These are phyloP conservation scores for Saccharomyces uvarum DNA, from an alignment of 1,139 yeast species.

Conservation along the genomic window DNA sequence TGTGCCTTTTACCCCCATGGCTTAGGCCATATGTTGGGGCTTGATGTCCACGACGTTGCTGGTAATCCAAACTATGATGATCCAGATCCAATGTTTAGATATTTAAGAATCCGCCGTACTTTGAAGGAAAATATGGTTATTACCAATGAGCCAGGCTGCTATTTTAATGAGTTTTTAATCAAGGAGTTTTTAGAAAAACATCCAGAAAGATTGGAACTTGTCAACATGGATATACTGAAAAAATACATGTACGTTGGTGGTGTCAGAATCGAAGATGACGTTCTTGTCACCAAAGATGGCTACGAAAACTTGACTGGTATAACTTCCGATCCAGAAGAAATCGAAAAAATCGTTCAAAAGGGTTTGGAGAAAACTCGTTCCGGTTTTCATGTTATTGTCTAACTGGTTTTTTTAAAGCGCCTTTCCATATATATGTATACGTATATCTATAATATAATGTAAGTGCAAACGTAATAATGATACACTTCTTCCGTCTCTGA, in stretches of 20 bases:
- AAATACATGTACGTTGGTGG: slow-evolving; percentile 89
- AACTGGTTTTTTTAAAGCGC: neutral
- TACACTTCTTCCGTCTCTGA: neutral
- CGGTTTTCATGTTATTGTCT: slow-evolving; percentile 46
- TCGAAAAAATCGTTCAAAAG: slow-evolving; percentile 62
- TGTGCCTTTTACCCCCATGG: slow-evolving; percentile 92
- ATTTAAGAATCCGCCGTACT: slow-evolving; percentile 71
- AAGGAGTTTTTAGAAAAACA: slow-evolving; percentile 52
- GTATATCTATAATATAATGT: neutral
- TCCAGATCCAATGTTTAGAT: slow-evolving; percentile 62
- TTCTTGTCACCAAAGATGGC: slow-evolving; percentile 68
- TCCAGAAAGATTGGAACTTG: slow-evolving; percentile 50
- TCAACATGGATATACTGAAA: slow-evolving; percentile 58
- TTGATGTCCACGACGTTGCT: slow-evolving; percentile 95
- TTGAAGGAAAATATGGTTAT: slow-evolving; percentile 74
- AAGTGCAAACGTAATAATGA: neutral
- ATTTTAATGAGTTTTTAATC: slow-evolving; percentile 76
- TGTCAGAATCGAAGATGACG: slow-evolving; percentile 91
- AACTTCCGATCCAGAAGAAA: slow-evolving; percentile 78
- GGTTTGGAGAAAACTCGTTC: slow-evolving; percentile 60
- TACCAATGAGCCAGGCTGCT: slow-evolving; percentile 93
- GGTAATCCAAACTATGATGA: slow-evolving; percentile 82
- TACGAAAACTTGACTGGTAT: slow-evolving; percentile 73
- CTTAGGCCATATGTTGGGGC: slow-evolving; percentile 83
- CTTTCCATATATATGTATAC: neutral